Evolutionary conservation across 75 land plant genomes (phyloP).

Genomic region (Larix kaempferi): DNA sequence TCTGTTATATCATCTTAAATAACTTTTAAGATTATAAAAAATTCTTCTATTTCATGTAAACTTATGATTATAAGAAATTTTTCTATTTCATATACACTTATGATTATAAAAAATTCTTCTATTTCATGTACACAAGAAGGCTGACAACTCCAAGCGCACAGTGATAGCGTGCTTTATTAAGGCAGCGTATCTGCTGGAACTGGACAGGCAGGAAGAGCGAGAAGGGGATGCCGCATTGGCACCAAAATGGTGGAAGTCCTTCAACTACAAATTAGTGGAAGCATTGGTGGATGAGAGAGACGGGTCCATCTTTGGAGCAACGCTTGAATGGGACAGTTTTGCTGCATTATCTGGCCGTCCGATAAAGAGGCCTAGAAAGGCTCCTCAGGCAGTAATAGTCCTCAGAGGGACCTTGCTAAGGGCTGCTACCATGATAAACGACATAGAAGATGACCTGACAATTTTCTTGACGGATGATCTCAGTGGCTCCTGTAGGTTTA

Average conservation of each 20-base stretch:
- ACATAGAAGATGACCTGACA: slow-evolving; percentile 59
- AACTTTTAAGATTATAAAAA: neutral
- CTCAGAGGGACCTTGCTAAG: slow-evolving; percentile 61
- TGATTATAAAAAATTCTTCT: too few species aligned
- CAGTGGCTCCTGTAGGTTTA: slow-evolving; percentile 46
- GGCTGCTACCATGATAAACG: slow-evolving; percentile 43
- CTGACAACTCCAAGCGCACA: slow-evolving; percentile 48
- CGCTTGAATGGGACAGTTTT: slow-evolving; percentile 57
- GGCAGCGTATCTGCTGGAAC: slow-evolving; percentile 67
- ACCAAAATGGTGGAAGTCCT: slow-evolving; percentile 73
- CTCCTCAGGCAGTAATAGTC: slow-evolving; percentile 61
- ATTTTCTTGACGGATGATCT: slow-evolving; percentile 61
- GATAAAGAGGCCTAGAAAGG: slow-evolving; percentile 52
- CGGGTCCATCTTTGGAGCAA: slow-evolving; percentile 65
- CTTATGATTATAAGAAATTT: too few species aligned
- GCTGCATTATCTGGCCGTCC: slow-evolving; percentile 55
- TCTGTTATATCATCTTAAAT: neutral
- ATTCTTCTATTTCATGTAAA: too few species aligned
- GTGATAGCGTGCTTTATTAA: slow-evolving; percentile 74
- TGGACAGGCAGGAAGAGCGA: slow-evolving; percentile 64
- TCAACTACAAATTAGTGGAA: slow-evolving; percentile 56
- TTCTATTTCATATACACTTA: too few species aligned
- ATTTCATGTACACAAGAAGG: slow-evolving; percentile 33
- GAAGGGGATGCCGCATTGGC: slow-evolving; percentile 47
- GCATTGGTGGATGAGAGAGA: slow-evolving; percentile 59